phyloP scores from a whole-genome alignment of 192 early-diverging fungal species.

The Mortierella alpina region DNA sequence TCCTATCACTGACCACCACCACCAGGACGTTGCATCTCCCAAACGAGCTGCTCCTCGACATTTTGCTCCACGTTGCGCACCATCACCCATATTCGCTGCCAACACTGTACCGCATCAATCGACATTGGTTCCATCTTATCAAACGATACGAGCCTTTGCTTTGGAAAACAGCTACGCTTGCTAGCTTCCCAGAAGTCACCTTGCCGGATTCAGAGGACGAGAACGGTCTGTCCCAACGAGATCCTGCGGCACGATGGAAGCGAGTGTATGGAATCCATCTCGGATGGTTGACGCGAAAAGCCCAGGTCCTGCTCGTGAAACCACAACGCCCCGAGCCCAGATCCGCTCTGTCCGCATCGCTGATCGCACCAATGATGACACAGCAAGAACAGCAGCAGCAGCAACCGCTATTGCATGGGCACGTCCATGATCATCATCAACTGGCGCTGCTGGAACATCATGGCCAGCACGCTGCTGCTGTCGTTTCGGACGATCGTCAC shows the following conservation, averaged over 20 bases:
- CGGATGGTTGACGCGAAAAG: slow-evolving; percentile 6
- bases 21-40: not conserved
- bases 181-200: slow-evolving; percentile 1
- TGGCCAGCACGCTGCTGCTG: not conserved
- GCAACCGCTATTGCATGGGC: not conserved
- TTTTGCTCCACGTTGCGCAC: slow-evolving; percentile 12
- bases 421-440: slow-evolving; percentile 11
- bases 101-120: slow-evolving; percentile 3
- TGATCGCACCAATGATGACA: too few species aligned
- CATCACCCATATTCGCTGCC: not conserved
- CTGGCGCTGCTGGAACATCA: too few species aligned
- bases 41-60: slow-evolving; percentile 25
- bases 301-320: not conserved
- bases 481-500: not conserved
- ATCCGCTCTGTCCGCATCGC: too few species aligned
- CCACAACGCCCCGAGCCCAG: not conserved
- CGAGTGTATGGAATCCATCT: slow-evolving; percentile 5
- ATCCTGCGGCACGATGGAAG: slow-evolving; percentile 8
- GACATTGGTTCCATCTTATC: slow-evolving; percentile 2
- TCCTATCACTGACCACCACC: not conserved
- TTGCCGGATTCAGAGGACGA: not conserved
- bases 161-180: slow-evolving; percentile 18
- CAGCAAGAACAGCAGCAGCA: not conserved
- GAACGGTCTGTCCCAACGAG: not conserved
- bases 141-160: slow-evolving; percentile 4